Percentiles rank a stretch among this genome's conserved stretches.
Conservation (phyloP, 345 rosid genomes). For the Salix exigua region DNA sequence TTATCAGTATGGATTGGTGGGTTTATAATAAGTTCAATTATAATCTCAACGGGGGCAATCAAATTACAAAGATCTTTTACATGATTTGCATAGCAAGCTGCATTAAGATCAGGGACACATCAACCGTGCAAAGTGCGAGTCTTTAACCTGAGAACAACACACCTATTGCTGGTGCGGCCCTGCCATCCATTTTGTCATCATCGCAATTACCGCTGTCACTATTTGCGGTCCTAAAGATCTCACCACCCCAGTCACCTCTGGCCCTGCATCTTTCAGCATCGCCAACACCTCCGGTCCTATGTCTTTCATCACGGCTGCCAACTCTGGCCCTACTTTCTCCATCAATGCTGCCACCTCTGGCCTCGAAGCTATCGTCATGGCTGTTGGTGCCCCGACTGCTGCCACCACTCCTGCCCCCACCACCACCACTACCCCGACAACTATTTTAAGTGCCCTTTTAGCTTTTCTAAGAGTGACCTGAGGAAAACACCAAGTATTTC, state of each 20-base stretch:
- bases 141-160: not conserved
- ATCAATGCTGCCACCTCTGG: not conserved
- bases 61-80: not conserved
- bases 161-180: not conserved
- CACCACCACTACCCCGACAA: not conserved
- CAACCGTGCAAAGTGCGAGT: not conserved
- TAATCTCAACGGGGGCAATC: not conserved
- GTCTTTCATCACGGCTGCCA: not conserved
- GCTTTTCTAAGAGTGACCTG: slow-evolving; percentile 65
- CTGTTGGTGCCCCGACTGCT: slow-evolving; percentile 3
- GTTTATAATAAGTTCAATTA: not conserved
- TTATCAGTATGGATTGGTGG: not conserved
- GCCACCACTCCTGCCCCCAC: slow-evolving; percentile 29
- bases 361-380: not conserved
- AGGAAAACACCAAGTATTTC: slow-evolving; percentile 10
- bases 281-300: not conserved
- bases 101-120: not conserved
- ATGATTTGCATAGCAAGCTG: not conserved
- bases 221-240: not conserved
- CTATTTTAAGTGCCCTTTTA: slow-evolving; percentile 52
- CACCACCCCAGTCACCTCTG: not conserved
- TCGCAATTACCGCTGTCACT: not conserved
- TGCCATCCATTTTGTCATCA: not conserved
- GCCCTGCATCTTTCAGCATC: not conserved
- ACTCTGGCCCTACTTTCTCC: not conserved